Conservation (phyloP, 768 basidiomycete species). For the Phylloporus sp. region DNA sequence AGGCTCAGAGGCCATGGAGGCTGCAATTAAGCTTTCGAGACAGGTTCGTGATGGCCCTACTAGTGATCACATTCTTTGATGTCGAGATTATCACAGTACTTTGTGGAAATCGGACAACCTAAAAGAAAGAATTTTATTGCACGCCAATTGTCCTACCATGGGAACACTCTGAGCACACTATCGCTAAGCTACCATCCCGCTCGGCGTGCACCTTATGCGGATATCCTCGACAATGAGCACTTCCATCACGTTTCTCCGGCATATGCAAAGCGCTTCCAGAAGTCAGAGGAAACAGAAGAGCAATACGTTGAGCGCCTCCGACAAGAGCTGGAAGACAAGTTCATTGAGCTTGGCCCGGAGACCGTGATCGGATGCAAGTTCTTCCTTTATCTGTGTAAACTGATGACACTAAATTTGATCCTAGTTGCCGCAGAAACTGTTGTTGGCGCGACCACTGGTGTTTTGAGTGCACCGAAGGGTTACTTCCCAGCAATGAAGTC, state of each 20-base stretch:
- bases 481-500: constrained; percentile 85
- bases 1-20: constrained; percentile 91
- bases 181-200: constrained; percentile 63
- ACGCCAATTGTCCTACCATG: constrained; percentile 77
- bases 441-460: constrained; percentile 81
- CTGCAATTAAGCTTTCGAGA: constrained; percentile 74
- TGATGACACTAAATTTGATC: neutral
- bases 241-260: constrained; percentile 90
- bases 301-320: constrained; percentile 75
- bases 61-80: constrained; percentile 4
- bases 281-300: constrained; percentile 64
- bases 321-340: constrained; percentile 82
- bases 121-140: constrained; percentile 77
- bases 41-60: constrained; percentile 45
- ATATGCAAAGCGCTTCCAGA: constrained; percentile 77
- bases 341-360: constrained; percentile 74
- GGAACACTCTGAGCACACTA: constrained; percentile 73
- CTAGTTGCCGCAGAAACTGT: constrained; percentile 83
- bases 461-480: constrained; percentile 71
- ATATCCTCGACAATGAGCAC: constrained; percentile 56
- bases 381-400: neutral
- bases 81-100: constrained; percentile 49
- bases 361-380: constrained; percentile 77
- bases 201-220: constrained; percentile 66
- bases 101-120: constrained; percentile 62